Evolutionary conservation across 495 filamentous ascomycete genomes (phyloP), one percentile per base, ranked within the genome.

Genomic region (Podospora appendiculata): DNA sequence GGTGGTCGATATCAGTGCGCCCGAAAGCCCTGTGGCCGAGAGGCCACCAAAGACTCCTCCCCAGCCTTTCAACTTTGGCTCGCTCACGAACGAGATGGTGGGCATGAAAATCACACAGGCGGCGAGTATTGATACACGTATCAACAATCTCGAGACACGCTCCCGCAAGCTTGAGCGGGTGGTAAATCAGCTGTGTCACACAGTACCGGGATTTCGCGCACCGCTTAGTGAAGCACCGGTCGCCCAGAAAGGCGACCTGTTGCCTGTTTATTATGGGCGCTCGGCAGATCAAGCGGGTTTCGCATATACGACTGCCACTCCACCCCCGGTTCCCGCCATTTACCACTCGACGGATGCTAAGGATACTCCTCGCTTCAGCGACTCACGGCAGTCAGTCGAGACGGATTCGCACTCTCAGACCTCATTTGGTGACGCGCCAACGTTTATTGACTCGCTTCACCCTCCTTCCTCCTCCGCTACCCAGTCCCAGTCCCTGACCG

Each of bases 61-160:
- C 0, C 74, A 79, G 50, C 73, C 77, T 6, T 80, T 81, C 64
- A 74, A 74, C 51, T 80, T 81, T 52, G 69, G 69, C 11, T 53
- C 67, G 13, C 58, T 76, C 18, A 51, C 59, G 7, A 68, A 69
- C 35, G 69, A 75, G 40, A 69, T 75, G 66, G 64, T 69, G 8
- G 71, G 72, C 8, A 80, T 77, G 76, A 77, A 75, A 58, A 79
- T 79, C 39, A 79, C 76, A 6, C 70, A 77, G 50, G 76, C 70
- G 9, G 75, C 69, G 13, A 72, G 69, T 54, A 60, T 81, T 18
- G 77, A 80, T 47, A 69, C 70, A 35, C 70, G 78, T 33, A 68
- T 81, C 32, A 60, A 50, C 1, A 48, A 59, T 33, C 57, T 81
- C 1, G 78, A 81, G 56, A 55, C 58, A 6, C 70, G 67, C 11